Percentiles rank a stretch among this genome's conserved stretches.
Evolutionary conservation across 2,329 filamentous ascomycete species (phyloP).

Genomic region (Fusarium buxicola): DNA sequence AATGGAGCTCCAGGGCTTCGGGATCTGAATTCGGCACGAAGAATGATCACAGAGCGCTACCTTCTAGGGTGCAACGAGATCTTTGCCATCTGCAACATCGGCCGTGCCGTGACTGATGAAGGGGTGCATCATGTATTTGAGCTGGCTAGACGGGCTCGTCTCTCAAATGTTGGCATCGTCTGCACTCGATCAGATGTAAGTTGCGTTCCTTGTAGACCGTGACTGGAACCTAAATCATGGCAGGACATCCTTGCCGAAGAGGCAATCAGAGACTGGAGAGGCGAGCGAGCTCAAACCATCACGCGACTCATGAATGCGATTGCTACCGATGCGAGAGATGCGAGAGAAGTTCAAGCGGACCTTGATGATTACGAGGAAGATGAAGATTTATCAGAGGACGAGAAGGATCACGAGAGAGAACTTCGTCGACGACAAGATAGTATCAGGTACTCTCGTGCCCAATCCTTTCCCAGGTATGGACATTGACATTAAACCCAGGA

Average conservation of each 20-base stretch:
- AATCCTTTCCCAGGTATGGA: neutral
- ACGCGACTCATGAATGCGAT: conserved; percentile 31
- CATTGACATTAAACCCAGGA: conserved; percentile 11
- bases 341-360: conserved; percentile 10
- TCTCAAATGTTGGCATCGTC: conserved; percentile 57
- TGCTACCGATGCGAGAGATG: conserved; percentile 10
- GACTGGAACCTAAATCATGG: neutral
- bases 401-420: neutral
- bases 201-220: fast-evolving
- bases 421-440: neutral
- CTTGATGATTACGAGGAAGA: conserved; percentile 19
- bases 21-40: conserved; percentile 59
- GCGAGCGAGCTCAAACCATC: conserved; percentile 32
- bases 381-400: conserved; percentile 20
- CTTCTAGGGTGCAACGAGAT: conserved; percentile 60
- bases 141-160: conserved; percentile 51
- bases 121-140: conserved; percentile 56
- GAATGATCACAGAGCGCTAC: conserved; percentile 58
- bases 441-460: neutral
- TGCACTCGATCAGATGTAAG: conserved; percentile 58
- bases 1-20: conserved; percentile 51
- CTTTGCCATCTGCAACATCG: conserved; percentile 57
- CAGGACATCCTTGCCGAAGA: conserved; percentile 50
- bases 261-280: conserved; percentile 49
- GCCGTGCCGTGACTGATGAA: conserved; percentile 55